phyloP scores from a whole-genome alignment of 1,284 basidiomycete species.

The Austroboletus novae-zelandiae region DNA sequence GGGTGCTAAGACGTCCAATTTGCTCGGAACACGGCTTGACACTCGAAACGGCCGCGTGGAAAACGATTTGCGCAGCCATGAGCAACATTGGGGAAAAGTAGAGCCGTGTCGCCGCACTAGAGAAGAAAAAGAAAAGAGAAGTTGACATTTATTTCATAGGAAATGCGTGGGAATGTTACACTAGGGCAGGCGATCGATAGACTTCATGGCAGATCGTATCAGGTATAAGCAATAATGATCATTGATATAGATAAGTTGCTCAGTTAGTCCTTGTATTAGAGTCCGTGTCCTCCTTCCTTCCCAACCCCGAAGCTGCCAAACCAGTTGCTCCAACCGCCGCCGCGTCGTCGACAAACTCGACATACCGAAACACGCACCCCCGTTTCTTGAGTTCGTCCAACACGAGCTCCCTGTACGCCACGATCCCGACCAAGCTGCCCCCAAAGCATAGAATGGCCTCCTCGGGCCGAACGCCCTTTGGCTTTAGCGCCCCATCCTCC shows the following conservation, averaged over 20 bases:
- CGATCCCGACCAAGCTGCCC: constrained; percentile 65
- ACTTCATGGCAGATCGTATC: background rate
- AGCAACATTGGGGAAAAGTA: constrained; percentile 79
- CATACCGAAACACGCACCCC: constrained; percentile 61
- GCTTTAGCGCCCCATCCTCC: constrained; percentile 25
- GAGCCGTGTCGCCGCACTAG: constrained; percentile 79
- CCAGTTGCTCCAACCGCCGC: constrained; percentile 61
- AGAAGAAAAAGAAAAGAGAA: constrained; percentile 36
- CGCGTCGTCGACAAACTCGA: constrained; percentile 66
- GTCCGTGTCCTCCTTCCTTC: background rate
- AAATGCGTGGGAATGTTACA: constrained; percentile 22
- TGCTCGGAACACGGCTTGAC: constrained; percentile 77
- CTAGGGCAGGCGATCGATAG: constrained; percentile 27
- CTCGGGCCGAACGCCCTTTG: constrained; percentile 47
- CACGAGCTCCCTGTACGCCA: constrained; percentile 57
- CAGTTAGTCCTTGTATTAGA: background rate
- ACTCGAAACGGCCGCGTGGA: constrained; percentile 75
- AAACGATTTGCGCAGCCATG: constrained; percentile 52
- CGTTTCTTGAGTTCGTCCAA: constrained; percentile 52
- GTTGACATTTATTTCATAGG: constrained; percentile 5
- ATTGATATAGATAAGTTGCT: background rate
- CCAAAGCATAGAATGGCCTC: constrained; percentile 69
- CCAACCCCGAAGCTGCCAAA: constrained; percentile 32
- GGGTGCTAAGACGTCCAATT: constrained; percentile 80
- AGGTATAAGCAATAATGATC: background rate